These are phyloP conservation scores for Aspergillus sp. DNA, from an alignment of 2,329 filamentous ascomycete species.

Conservation along the genomic window DNA sequence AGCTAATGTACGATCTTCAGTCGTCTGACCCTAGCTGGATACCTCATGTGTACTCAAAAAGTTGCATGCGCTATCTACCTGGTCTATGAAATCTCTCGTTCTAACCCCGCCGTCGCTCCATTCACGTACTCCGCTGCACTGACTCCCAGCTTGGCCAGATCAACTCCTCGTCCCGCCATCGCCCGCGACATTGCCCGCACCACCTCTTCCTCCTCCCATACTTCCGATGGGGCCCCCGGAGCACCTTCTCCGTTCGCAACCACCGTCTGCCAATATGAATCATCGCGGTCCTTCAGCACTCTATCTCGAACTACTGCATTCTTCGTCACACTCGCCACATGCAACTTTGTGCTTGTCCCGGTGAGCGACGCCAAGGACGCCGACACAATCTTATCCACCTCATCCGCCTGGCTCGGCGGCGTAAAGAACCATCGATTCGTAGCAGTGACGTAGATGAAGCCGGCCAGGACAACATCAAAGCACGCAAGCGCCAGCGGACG, in stretches of 20 bases:
- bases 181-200: slow-evolving; percentile 67
- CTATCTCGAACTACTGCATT: slow-evolving; percentile 78
- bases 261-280: slow-evolving; percentile 69
- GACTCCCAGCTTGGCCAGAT: slow-evolving; percentile 43
- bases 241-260: slow-evolving; percentile 46
- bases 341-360: slow-evolving; percentile 64
- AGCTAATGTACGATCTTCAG: not conserved
- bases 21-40: not conserved
- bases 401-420: slow-evolving; percentile 62
- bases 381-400: slow-evolving; percentile 57
- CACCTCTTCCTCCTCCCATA: slow-evolving; percentile 70
- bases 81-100: slow-evolving; percentile 17
- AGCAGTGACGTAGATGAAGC: slow-evolving; percentile 69
- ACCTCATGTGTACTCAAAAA: not conserved
- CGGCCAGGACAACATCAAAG: slow-evolving; percentile 64
- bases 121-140: slow-evolving; percentile 47
- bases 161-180: slow-evolving; percentile 66
- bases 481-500: slow-evolving; percentile 65
- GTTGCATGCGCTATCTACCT: slow-evolving; percentile 1
- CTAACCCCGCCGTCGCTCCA: slow-evolving; percentile 41
- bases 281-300: slow-evolving; percentile 63
- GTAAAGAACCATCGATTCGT: slow-evolving; percentile 76
- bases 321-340: slow-evolving; percentile 70
- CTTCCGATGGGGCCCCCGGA: slow-evolving; percentile 51
- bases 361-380: slow-evolving; percentile 57